Conservation (phyloP, 257 asterid genomes). For the Jacaranda mimosifolia region DNA sequence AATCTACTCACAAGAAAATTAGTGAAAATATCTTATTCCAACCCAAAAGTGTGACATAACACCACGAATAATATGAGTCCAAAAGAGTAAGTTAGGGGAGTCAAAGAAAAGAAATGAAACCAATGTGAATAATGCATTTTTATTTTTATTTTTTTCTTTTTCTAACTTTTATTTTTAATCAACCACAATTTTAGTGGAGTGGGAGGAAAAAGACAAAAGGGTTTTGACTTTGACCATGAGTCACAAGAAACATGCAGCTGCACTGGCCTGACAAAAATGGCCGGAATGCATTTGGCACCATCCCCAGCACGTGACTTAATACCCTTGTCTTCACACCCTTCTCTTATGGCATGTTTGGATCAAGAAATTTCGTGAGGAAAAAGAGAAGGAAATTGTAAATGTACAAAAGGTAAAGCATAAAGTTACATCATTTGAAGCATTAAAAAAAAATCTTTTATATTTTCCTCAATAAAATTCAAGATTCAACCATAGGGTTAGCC, state of each 20-base stretch:
- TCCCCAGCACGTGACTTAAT: conserved; percentile 20
- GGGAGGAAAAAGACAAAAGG: conserved; percentile 15
- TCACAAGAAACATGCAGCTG: conserved; percentile 28
- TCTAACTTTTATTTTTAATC: too few species aligned
- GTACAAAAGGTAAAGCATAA: too few species aligned
- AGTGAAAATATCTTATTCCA: neutral
- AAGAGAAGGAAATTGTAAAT: too few species aligned
- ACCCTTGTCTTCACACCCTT: neutral
- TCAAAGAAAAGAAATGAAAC: neutral
- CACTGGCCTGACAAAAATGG: conserved; percentile 31
- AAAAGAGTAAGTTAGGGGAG: neutral
- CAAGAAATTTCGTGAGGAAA: too few species aligned
- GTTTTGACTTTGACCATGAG: conserved; percentile 34
- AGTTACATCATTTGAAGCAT: too few species aligned
- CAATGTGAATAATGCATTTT: neutral
- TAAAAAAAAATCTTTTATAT: too few species aligned
- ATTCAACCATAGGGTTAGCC: too few species aligned
- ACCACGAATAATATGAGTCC: neutral
- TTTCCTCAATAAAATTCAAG: too few species aligned
- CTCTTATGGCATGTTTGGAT: too few species aligned
- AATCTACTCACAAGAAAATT: neutral
- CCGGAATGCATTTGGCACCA: conserved; percentile 27
- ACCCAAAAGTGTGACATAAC: neutral
- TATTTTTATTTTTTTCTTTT: neutral
- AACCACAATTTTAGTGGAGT: conserved; percentile 21